Base-by-base conservation (phyloP, 352 stramenopile species). In the Phytophthora cactorum region DNA sequence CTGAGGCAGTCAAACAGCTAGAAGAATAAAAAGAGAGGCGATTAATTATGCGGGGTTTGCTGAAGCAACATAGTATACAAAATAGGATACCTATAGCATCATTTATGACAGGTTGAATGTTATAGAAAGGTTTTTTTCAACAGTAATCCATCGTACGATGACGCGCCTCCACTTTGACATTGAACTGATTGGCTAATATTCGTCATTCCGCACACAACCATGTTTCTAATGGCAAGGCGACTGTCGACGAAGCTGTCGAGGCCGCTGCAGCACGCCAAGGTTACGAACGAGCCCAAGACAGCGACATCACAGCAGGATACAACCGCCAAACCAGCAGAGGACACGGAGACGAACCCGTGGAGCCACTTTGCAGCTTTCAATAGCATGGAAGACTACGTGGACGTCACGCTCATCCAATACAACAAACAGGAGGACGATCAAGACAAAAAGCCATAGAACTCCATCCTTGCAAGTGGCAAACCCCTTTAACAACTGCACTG, bases 311-410 rank as follows among this genome's bases (percentile, higher is more conserved):
- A 68, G 31, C 39, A 60, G 25, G 15, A 43, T 5, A 11, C 57
- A 57, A 25, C 11, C 6, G n/a, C 31, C 36, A 46, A 60, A 25
- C 14, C 27, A 52, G n/a, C 5, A n/a, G 22, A 62, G 14, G 34
- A 47, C 15, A 45, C 22, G 10, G 28, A 27, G 6, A 38, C 25
- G 11, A 79, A 78, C 43, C 71, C 79, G 0, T 79, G 75, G 62
- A 66, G 74, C 41, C 86, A 93, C 55, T 93, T 93, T 46, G 68
- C 77, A 14, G 75, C 68, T n/a, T 93, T 92, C 60, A 34, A 7
- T 17, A 75, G 72, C 53, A 92, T 93, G 84, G 78, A 91, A 52
- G 72, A 87, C 52, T 93, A 92, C 66, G 70, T 93, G 50, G 72
- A 89, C 54, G 72, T 72, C 28, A 93, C 86, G 17, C 74, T 90